Conservation (phyloP, 2,329 filamentous ascomycete genomes). For the Penicillium janthinellum region DNA sequence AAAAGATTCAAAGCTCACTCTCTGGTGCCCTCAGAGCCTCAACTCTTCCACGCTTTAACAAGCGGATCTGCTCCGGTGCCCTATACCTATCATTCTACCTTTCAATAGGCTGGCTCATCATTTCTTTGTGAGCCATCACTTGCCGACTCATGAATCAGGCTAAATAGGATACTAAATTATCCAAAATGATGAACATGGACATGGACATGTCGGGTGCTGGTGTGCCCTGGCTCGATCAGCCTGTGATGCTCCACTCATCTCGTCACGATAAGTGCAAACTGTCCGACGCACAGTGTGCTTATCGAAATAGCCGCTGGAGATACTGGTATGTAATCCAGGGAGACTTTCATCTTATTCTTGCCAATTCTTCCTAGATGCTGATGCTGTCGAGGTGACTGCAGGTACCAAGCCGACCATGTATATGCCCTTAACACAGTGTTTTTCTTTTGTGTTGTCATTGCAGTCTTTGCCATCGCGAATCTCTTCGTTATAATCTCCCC, state of each 20-base stretch:
- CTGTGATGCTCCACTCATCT: constrained; percentile 37
- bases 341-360: background rate
- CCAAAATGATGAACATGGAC: constrained; percentile 20
- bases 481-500: constrained; percentile 37
- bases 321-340: constrained; percentile 31
- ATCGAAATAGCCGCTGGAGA: constrained; percentile 30
- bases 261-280: constrained; percentile 32
- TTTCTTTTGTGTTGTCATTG: constrained; percentile 55
- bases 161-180: background rate
- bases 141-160: background rate
- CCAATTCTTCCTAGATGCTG: background rate
- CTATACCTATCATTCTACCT: background rate
- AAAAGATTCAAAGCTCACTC: background rate
- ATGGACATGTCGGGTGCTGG: constrained; percentile 20
- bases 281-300: constrained; percentile 34
- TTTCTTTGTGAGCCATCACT: background rate
- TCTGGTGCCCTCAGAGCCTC: background rate
- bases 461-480: constrained; percentile 50
- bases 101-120: background rate
- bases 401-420: constrained; percentile 58
- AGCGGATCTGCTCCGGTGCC: constrained; percentile 1
- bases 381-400: constrained; percentile 22
- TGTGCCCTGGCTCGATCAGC: constrained; percentile 36
- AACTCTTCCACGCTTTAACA: constrained; percentile 6
- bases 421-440: constrained; percentile 57